Conservation (phyloP, 768 basidiomycete species). For the Kwoniella sp. region DNA sequence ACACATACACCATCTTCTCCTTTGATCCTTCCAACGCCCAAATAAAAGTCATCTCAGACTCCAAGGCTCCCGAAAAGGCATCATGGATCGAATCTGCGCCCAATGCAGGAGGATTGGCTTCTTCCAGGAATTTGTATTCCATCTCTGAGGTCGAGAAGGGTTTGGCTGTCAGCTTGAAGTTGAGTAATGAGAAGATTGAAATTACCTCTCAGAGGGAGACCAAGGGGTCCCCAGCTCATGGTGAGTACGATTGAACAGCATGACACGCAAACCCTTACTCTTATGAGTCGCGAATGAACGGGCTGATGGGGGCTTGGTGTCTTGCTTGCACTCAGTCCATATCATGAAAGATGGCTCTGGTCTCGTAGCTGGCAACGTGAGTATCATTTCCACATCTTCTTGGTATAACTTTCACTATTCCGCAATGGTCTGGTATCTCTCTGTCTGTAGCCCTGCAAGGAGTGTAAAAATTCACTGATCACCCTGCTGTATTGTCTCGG, state of each 20-base stretch:
- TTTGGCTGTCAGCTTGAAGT: conserved; percentile 64
- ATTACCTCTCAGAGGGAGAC: conserved; percentile 51
- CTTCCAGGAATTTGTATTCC: conserved; percentile 62
- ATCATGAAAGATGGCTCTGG: conserved; percentile 64
- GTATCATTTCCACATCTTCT: conserved; percentile 50
- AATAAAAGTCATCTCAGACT: conserved; percentile 57
- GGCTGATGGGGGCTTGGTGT: conserved; percentile 43
- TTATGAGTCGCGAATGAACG: too few species aligned
- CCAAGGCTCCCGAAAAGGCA: conserved; percentile 57
- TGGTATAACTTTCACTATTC: too few species aligned
- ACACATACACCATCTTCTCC: conserved; percentile 65
- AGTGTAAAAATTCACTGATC: too few species aligned
- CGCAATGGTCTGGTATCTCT: too few species aligned
- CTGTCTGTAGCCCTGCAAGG: too few species aligned
- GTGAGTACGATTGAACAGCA: too few species aligned
- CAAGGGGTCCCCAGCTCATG: conserved; percentile 42
- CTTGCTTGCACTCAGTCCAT: conserved; percentile 67
- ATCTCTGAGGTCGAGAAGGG: conserved; percentile 70
- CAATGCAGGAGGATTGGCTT: conserved; percentile 51
- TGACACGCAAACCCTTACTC: too few species aligned
- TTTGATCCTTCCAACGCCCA: conserved; percentile 64
- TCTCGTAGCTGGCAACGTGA: conserved; percentile 71
- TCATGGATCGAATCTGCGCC: conserved; percentile 76
- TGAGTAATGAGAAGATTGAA: conserved; percentile 61
- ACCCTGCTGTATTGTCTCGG: too few species aligned